A percentile compares a stretch with the other conserved stretches of the same genome.
Conservation (phyloP, 352 stramenopile species). For the Phytophthora pinifolia region DNA sequence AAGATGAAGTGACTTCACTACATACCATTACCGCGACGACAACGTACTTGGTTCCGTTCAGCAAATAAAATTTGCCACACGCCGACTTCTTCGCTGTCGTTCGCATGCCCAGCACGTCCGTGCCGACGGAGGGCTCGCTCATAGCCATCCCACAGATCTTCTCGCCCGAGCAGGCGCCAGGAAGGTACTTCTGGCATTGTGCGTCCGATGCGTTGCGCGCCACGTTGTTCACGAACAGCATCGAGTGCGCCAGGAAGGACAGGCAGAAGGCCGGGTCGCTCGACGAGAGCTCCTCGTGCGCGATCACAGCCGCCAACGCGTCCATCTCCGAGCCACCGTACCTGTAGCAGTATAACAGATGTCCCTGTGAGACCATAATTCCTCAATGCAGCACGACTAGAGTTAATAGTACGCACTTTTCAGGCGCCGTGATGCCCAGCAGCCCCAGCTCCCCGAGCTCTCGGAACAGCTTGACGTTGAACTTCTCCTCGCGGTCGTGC, state of each 20-base stretch:
- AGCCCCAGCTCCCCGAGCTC: slow-evolving; percentile 95
- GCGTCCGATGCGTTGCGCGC: slow-evolving; percentile 87
- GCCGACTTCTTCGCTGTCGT: slow-evolving; percentile 91
- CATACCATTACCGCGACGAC: not conserved
- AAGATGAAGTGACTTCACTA: not conserved
- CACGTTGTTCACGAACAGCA: slow-evolving; percentile 95
- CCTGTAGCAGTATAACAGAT: slow-evolving; percentile 22
- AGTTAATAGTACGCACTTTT: slow-evolving; percentile 75
- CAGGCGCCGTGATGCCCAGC: slow-evolving; percentile 94
- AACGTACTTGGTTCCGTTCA: slow-evolving; percentile 85
- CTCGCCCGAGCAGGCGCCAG: slow-evolving; percentile 89
- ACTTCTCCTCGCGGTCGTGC: slow-evolving; percentile 96
- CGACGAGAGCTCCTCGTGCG: slow-evolving; percentile 95
- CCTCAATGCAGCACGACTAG: too few species aligned
- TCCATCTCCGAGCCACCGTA: slow-evolving; percentile 97
- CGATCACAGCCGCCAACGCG: slow-evolving; percentile 93
- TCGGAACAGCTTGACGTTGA: slow-evolving; percentile 96
- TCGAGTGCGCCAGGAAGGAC: slow-evolving; percentile 95
- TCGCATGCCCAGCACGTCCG: slow-evolving; percentile 94
- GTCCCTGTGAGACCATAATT: too few species aligned
- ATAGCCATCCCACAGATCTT: slow-evolving; percentile 99
- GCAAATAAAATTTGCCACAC: slow-evolving; percentile 90
- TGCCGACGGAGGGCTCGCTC: slow-evolving; percentile 97
- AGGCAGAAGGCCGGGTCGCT: slow-evolving; percentile 98
- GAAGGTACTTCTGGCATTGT: slow-evolving; percentile 90